Evolutionary conservation across 2,329 filamentous ascomycete species (phyloP), one percentile per base, ranked within the genome.

Genomic region (Talaromyces sp.): DNA sequence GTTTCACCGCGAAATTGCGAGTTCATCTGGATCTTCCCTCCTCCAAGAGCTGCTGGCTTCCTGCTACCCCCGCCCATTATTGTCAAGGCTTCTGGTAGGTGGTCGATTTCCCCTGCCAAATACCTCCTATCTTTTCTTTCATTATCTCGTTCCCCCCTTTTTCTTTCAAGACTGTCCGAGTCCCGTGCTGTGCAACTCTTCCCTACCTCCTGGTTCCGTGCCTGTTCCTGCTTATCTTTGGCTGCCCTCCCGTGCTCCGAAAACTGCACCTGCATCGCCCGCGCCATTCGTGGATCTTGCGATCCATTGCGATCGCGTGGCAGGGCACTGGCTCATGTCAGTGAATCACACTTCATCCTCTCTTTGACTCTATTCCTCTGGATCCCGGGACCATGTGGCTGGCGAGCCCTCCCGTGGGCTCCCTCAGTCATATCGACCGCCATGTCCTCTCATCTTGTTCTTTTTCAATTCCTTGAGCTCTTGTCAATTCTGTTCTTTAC

Each of bases 1-100:
- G 42, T 49, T n/a, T n/a, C n/a, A n/a, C n/a, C 45, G 45, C 36
- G 19, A 22, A 33, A 24, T 24, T 17, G n/a, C n/a, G 14, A 37
- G 16, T 44, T 39, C 43, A 39, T 32, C 51, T 46, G 45, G 24
- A 19, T 49, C 47, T 49, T 51, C 48, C 47, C 33, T 44, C 49
- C 49, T 49, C 47, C 43, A 58, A 58, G 53, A 46, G 52, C 51
- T 55, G 33, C 29, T 44, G 30, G 36, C 42, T 55, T 44, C 32
- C 32, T 29, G 17, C 33, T 41, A 22, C 37, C 44, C 47, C 16
- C 35, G 45, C 36, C 42, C 55, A 58, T 56, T 46, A 51, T 55
- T 56, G n/a, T 58, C 56, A 63, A 65, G 71, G 72, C 70, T 74
- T 71, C 71, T 75, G 73, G 70, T 75, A 74, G 71, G 71, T 75